Evolutionary conservation across 345 rosid genomes (phyloP).

Genomic region (Heritiera fomes): DNA sequence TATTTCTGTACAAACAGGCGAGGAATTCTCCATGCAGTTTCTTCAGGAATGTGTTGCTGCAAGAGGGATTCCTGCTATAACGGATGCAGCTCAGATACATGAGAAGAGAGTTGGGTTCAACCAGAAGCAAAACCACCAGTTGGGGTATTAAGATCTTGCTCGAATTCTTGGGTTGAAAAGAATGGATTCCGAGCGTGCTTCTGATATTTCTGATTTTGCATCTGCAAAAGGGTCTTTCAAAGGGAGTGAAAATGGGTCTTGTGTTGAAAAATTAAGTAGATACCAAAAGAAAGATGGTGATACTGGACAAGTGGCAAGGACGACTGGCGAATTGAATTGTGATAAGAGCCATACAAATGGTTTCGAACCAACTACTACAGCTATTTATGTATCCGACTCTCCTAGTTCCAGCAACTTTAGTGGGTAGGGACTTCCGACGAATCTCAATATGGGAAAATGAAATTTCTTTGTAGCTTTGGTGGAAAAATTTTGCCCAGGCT

Average conservation of each 20-base stretch:
- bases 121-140: constrained; percentile 40
- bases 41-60: constrained; percentile 45
- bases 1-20: constrained; percentile 60
- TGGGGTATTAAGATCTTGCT: constrained; percentile 44
- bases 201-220: constrained; percentile 48
- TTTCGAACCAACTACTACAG: constrained; percentile 32
- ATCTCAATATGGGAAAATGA: constrained; percentile 45
- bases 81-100: constrained; percentile 24
- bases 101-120: constrained; percentile 29
- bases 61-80: constrained; percentile 30
- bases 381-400: constrained; percentile 30
- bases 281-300: constrained; percentile 39
- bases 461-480: constrained; percentile 68
- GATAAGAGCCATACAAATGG: constrained; percentile 31
- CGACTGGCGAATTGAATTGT: constrained; percentile 42
- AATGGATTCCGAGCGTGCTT: constrained; percentile 51
- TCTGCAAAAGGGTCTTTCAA: constrained; percentile 37
- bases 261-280: constrained; percentile 39
- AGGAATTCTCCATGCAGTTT: constrained; percentile 66
- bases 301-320: constrained; percentile 34
- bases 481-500: constrained; percentile 71
- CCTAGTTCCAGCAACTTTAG: constrained; percentile 34
- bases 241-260: constrained; percentile 42
- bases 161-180: constrained; percentile 55
- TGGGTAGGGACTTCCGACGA: constrained; percentile 31